Evolutionary conservation across 2,329 filamentous ascomycete genomes (phyloP), one percentile per base, ranked within the genome.

Genomic region (Mollisia scopiformis): DNA sequence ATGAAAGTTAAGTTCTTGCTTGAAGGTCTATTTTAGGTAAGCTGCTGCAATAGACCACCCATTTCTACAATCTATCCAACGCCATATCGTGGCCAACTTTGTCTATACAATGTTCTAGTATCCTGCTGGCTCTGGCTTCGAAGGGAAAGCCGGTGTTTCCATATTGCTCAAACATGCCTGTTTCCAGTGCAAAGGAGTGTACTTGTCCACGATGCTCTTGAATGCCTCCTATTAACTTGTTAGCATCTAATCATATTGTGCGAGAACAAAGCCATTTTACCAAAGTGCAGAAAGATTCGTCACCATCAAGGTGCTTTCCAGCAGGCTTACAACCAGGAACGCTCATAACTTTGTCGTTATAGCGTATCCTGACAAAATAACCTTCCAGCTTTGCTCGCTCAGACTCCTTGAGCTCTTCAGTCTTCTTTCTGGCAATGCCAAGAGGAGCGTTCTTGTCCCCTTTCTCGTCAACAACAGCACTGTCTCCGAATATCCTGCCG

Each of bases 191-290:
- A 79, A 79, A 0, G 95, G 95, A 1, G 92, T 95, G 73, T 91
- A 96, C 71, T 92, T 92, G 77, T 98, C 94, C 2, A 95, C 92
- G 58, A 97, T 91, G 55, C 86, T 80, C 76, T 98, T 98, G 82
- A 99, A 99, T 0, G 94, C 92, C 59, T 90, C 86, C 88, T 91
- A 62, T 56, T 33, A 10, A 21, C 33, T 13, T 28, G 35, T 57
- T 30, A 59, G 37, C 13, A 28, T 59, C 25, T 16, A 10, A 27
- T 16, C 25, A 25, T 4, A 23, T 6, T 27, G 16, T 6, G 6
- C 13, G 6, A 28, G 3, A 28, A 16, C 2, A 16, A 28, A 25
- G 6, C 10, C 3, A 11, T 21, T 21, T 47, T 79, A 91, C 88
- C 70, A 99, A 76, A 0, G 94, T 98, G 77, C 95, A 99, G 71